A percentile compares a stretch with the other conserved stretches of the same genome.
Evolutionary conservation across 1,139 yeast species (phyloP).

Genomic region (Spathaspora sp.): DNA sequence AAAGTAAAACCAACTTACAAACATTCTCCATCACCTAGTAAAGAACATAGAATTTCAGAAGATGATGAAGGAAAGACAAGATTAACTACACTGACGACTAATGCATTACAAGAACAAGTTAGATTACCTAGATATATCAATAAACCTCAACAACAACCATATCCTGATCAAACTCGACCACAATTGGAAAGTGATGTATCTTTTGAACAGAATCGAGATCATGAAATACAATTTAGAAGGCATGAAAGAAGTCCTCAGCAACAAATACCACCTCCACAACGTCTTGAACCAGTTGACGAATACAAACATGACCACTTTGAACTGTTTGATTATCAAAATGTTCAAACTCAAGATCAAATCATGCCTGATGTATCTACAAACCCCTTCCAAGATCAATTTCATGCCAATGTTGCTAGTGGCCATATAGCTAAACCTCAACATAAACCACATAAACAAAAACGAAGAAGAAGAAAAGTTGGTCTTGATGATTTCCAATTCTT

Average conservation of each 20-base stretch:
- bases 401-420: neutral
- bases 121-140: slow-evolving; percentile 27
- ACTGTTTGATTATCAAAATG: slow-evolving; percentile 34
- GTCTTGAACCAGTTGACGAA: slow-evolving; percentile 7
- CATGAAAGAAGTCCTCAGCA: neutral
- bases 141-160: slow-evolving; percentile 12
- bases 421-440: slow-evolving; percentile 2
- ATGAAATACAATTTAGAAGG: slow-evolving; percentile 4
- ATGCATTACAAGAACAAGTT: slow-evolving; percentile 33
- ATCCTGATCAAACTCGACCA: slow-evolving; percentile 1
- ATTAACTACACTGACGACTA: slow-evolving; percentile 38
- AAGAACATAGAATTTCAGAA: slow-evolving; percentile 18
- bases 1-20: slow-evolving; percentile 14
- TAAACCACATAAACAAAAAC: slow-evolving; percentile 23
- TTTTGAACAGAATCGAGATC: slow-evolving; percentile 14
- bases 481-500: slow-evolving; percentile 91
- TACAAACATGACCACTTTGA: slow-evolving; percentile 18
- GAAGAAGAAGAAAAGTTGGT: slow-evolving; percentile 71
- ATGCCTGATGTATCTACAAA: slow-evolving; percentile 15
- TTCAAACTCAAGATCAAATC: slow-evolving; percentile 16
- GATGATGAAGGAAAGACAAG: slow-evolving; percentile 24
- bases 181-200: slow-evolving; percentile 2
- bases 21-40: slow-evolving; percentile 6
- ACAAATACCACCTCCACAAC: slow-evolving; percentile 3
- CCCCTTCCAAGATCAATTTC: slow-evolving; percentile 7